Percentiles rank a stretch among this genome's conserved stretches.
Conservation (phyloP, 108 stramenopile genomes). For the Cylindrotheca fusiformis region DNA sequence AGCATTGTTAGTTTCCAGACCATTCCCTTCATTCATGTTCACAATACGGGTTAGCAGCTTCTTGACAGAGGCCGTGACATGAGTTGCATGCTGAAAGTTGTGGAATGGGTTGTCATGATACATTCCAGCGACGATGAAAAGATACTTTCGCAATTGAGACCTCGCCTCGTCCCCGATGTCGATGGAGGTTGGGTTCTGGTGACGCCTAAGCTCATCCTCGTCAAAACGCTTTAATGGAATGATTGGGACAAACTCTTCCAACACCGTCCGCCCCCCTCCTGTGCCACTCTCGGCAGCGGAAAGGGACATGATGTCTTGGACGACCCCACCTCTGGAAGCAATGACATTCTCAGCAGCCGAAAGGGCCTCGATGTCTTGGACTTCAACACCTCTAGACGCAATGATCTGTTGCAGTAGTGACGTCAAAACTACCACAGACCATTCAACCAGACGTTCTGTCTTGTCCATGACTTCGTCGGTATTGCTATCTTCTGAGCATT, state of each 20-base stretch:
- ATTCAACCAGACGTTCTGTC: conserved; percentile 15
- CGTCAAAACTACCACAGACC: conserved; percentile 13
- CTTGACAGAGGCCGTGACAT: conserved; percentile 39
- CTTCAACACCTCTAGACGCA: background rate
- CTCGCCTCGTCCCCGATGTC: background rate
- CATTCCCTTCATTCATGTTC: background rate
- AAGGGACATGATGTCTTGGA: background rate
- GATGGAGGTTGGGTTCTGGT: background rate
- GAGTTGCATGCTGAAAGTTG: conserved; percentile 49
- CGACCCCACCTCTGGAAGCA: background rate
- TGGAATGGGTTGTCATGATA: conserved; percentile 51
- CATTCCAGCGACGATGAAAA: conserved; percentile 11
- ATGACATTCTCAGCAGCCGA: too few relatives aligned
- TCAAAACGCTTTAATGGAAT: background rate
- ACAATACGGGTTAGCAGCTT: conserved; percentile 28
- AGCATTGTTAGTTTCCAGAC: background rate
- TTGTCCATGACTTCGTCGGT: background rate
- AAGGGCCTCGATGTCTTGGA: background rate
- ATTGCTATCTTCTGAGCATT: background rate
- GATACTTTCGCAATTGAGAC: conserved; percentile 9
- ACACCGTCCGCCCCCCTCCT: background rate
- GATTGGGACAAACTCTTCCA: conserved; percentile 2
- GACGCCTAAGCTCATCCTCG: background rate
- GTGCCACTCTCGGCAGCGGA: background rate
- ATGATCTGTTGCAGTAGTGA: conserved; percentile 11